Percentiles rank a stretch among this genome's conserved stretches.
phyloP scores from a whole-genome alignment of 2,329 filamentous ascomycete genomes.

The Helicocarpus griseus region DNA sequence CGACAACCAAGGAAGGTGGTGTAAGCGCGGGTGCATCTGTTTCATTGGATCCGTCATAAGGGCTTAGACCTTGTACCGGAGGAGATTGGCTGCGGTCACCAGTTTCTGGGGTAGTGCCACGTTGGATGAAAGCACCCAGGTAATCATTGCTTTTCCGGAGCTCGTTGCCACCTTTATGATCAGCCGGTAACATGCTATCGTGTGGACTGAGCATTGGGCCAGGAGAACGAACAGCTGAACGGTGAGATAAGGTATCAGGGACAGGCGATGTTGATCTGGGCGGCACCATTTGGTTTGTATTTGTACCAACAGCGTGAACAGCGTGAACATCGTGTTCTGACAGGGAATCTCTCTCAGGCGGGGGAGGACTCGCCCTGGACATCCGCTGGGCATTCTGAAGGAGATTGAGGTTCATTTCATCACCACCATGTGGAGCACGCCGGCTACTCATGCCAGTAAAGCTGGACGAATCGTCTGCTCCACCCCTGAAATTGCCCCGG shows the following conservation, averaged over 20 bases:
- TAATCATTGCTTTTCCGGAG: slow-evolving; percentile 30
- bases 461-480: slow-evolving; percentile 42
- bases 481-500: slow-evolving; percentile 23
- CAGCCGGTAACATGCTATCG: neutral
- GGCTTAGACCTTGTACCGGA: slow-evolving; percentile 10
- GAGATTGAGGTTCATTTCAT: slow-evolving; percentile 43
- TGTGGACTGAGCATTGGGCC: too few species aligned
- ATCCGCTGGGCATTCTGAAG: slow-evolving; percentile 49
- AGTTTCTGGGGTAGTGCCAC: slow-evolving; percentile 17
- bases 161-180: slow-evolving; percentile 18
- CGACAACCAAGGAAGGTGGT: neutral
- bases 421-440: slow-evolving; percentile 24
- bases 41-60: neutral
- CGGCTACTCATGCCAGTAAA: slow-evolving; percentile 42
- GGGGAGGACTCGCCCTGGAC: slow-evolving; percentile 44
- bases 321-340: neutral
- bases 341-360: neutral
- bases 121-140: slow-evolving; percentile 29
- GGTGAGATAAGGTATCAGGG: neutral
- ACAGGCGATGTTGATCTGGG: neutral
- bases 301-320: neutral
- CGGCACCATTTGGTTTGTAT: neutral
- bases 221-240: neutral
- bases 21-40: neutral
- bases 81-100: slow-evolving; percentile 8